Evolutionary conservation across 2,329 filamentous ascomycete genomes (phyloP).

Genomic region (Aureobasidium melanogenum): DNA sequence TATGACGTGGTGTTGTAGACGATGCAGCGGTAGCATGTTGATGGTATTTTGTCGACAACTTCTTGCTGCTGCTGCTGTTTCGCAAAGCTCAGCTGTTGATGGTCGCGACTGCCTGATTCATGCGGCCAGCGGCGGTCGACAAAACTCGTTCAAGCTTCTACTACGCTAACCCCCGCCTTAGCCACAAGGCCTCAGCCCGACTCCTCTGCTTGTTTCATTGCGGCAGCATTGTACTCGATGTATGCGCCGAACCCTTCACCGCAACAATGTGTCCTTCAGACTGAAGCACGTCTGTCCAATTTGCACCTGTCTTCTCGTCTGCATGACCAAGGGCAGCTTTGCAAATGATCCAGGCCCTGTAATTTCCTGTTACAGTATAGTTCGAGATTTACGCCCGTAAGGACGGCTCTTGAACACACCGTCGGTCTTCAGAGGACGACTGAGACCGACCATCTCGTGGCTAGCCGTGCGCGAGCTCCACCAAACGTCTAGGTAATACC

Average conservation of each 20-base stretch:
- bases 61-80: neutral
- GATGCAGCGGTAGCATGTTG: neutral
- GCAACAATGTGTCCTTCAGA: neutral
- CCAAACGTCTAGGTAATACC: neutral
- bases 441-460: neutral
- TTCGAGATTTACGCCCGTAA: neutral
- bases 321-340: neutral
- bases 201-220: neutral
- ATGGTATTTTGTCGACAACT: neutral
- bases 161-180: slow-evolving; percentile 3
- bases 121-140: neutral
- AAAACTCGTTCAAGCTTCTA: neutral
- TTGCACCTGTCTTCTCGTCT: neutral
- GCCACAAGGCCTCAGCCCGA: neutral
- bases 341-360: neutral
- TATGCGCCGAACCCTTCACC: neutral
- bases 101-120: neutral
- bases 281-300: neutral
- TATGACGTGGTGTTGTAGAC: neutral
- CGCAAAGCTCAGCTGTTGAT: slow-evolving; percentile 2
- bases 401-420: neutral
- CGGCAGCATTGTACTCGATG: neutral
- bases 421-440: neutral
- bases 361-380: neutral
- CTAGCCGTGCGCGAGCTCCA: neutral